Evolutionary conservation across 169 alveolate species (phyloP), one percentile per base, ranked within the genome.

Genomic region (Plasmodium fragile): DNA sequence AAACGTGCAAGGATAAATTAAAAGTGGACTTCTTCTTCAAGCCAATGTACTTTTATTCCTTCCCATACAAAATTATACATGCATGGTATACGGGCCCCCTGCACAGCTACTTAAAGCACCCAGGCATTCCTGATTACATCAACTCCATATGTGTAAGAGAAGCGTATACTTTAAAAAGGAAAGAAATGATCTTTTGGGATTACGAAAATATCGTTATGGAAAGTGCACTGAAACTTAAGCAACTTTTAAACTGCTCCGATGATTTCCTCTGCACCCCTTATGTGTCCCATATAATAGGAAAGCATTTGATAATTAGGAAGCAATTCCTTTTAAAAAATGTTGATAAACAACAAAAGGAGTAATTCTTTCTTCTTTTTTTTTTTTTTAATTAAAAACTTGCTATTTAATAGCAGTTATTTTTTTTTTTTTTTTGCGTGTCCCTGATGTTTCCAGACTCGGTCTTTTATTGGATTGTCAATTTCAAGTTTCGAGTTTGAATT

Each of bases 51-150:
- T 87, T 45, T 36, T 87, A 87, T 77, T 78, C 90, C 5, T 65
- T 87, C 71, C 93, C 93, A 52, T 87, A 87, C 71, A 87, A 87
- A 87, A 87, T 87, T 87, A 77, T 87, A 78, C 93, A 87, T 25
- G 93, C 93, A n/a, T 87, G 93, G 93, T 87, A 87, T 34, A 87
- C 81, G 34, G 93, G 93, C 6, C 93, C 93, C 11, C 34, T 77
- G 72, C 93, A 87, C 32, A 87, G 59, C 72, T 78, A 87, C 81
- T 87, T 87, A 45, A 53, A 87, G 18, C 93, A 87, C 41, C 82
- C 93, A n/a, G 70, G 71, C 71, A 45, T 87, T 55, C 93, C 93
- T 39, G 89, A 87, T 78, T 78, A 77, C 52, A 87, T 87, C 16
- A 87, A 87, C 39, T 81, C 71, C 69, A 87, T 87, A 36, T 87